Base-by-base conservation (phyloP, 495 filamentous ascomycete genomes). In the Daldinia concentrica region DNA sequence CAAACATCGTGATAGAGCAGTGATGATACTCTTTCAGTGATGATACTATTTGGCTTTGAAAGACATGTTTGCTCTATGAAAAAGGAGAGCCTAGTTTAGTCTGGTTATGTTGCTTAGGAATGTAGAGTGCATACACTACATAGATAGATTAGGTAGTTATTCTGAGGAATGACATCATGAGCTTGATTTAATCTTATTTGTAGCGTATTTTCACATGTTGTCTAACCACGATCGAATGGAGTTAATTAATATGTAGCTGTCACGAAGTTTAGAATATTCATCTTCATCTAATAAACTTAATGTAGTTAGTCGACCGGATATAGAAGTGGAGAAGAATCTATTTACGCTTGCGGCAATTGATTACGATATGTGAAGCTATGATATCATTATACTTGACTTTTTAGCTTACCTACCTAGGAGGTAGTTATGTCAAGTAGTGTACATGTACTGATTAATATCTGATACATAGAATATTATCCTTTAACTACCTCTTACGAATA, bases 341-440 rank as follows among this genome's bases (percentile, higher is more conserved):
- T 48, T 30, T 45, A 62, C 48, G 55, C 17, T 48, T 51, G 61
- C 61, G 54, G 67, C 6, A 39, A 64, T 64, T 61, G 26, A 69
- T 69, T 64, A 64, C 26, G 41, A 64, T 43, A 45, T 65, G 56
- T 64, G 26, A 58, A 50, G 52, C 29, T 37, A 70, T 70, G 62
- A 70, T 64, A 60, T 70, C 68, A 70, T 59, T 58, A 39, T 19
- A 36, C 34, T 36, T 0, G 34, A 36, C 34, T 36, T 24, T 45
- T 45, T 36, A 32, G 8, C 0, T 34, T n/a, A n/a, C n/a, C n/a
- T n/a, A n/a, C n/a, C n/a, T n/a, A n/a, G n/a, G n/a, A n/a, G n/a
- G n/a, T n/a, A n/a, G n/a, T n/a, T 11, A 34, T 34, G 32, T 34
- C 32, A 11, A 34, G 32, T 34, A 32, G n/a, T 0, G 27, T 32